Evolutionary conservation across 1,139 yeast genomes (phyloP).

Genomic region (Lodderomyces orthopsilosis): DNA sequence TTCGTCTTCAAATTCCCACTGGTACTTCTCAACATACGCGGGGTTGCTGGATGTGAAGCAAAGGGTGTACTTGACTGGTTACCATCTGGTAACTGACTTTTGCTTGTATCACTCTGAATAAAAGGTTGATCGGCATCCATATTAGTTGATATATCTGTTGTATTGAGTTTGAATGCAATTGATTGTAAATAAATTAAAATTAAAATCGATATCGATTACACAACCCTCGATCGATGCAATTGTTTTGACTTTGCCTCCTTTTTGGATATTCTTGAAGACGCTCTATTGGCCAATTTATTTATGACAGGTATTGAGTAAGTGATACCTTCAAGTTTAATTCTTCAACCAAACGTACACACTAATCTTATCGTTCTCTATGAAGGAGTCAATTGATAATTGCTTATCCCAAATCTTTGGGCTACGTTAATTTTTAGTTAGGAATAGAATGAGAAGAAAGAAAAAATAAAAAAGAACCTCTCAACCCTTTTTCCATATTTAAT

Average conservation of each 20-base stretch:
- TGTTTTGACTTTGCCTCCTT: constrained; percentile 3
- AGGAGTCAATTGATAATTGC: not conserved
- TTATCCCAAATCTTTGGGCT: not conserved
- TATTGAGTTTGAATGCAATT: not conserved
- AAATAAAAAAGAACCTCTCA: not conserved
- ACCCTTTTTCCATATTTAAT: not conserved
- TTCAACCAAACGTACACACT: not conserved
- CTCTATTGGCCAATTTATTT: not conserved
- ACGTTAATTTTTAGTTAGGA: not conserved
- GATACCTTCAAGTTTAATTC: not conserved
- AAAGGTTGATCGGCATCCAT: constrained; percentile 1
- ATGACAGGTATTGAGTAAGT: not conserved
- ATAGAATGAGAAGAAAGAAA: not conserved
- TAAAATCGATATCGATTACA: not conserved
- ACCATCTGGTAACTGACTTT: not conserved
- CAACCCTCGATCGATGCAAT: not conserved
- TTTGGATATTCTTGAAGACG: not conserved
- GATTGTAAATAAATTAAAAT: not conserved
- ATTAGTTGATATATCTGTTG: not conserved
- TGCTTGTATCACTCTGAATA: not conserved
- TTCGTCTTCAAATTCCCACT: constrained; percentile 32
- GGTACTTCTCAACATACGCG: constrained; percentile 70
- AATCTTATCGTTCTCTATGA: not conserved
- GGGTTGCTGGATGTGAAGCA: constrained; percentile 60
- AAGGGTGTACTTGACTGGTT: not conserved